phyloP scores from a whole-genome alignment of 2,329 filamentous ascomycete species.

The Cytospora schulzeri region DNA sequence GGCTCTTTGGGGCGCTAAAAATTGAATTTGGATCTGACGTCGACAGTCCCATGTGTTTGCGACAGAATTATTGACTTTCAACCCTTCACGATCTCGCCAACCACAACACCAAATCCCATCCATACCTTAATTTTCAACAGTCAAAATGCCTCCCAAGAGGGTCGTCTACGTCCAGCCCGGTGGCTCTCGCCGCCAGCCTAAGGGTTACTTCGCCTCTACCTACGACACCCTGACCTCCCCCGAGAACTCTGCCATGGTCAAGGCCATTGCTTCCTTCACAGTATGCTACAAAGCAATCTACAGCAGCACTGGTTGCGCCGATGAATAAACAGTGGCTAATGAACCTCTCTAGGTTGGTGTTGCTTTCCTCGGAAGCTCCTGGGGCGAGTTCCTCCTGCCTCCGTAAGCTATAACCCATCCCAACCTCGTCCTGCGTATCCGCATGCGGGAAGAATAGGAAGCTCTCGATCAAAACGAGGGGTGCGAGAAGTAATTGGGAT shows the following conservation, averaged over 20 bases:
- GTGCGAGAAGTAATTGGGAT: background rate
- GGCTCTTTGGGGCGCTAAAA: constrained; percentile 16
- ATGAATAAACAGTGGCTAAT: background rate
- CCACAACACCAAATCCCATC: constrained; percentile 1
- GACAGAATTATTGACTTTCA: background rate
- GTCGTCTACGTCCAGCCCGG: constrained; percentile 54
- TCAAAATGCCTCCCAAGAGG: constrained; percentile 66
- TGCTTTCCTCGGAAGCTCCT: constrained; percentile 61
- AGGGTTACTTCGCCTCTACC: constrained; percentile 54
- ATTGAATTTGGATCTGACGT: constrained; percentile 22
- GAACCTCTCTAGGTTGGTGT: constrained; percentile 52
- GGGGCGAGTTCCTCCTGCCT: constrained; percentile 60
- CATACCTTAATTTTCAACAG: constrained; percentile 32
- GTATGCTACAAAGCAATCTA: background rate
- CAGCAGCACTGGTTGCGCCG: background rate
- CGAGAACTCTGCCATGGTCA: constrained; percentile 65
- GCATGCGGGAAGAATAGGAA: background rate
- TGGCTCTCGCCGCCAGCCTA: constrained; percentile 45
- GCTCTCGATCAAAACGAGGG: background rate
- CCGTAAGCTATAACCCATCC: constrained; percentile 38
- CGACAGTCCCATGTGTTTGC: constrained; percentile 23
- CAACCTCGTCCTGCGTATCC: background rate
- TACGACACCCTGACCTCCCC: constrained; percentile 62
- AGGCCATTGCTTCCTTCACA: constrained; percentile 60
- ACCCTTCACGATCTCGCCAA: background rate